phyloP scores from a whole-genome alignment of 2,329 filamentous ascomycete species.

The Bipolaris sorokiniana region DNA sequence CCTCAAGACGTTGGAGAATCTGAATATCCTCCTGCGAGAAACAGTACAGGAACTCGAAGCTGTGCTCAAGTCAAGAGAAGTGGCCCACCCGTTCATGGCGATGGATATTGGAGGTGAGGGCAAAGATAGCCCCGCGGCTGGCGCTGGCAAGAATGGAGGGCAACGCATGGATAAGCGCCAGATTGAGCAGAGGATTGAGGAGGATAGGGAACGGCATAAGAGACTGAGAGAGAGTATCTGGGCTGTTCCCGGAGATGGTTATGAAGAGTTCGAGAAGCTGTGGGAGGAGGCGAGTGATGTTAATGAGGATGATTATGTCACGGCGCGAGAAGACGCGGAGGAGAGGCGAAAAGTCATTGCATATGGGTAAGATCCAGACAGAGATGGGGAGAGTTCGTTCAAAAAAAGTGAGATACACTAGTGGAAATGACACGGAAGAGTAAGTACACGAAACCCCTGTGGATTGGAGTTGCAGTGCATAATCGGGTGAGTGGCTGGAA shows the following conservation, averaged over 20 bases:
- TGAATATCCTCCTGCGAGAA: constrained; percentile 74
- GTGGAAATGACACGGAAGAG: not conserved
- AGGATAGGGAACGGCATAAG: constrained; percentile 95
- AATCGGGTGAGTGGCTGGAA: not conserved
- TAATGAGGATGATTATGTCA: constrained; percentile 82
- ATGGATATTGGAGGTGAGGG: not conserved
- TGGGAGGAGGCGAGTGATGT: constrained; percentile 89
- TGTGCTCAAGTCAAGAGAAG: constrained; percentile 78
- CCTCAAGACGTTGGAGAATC: constrained; percentile 71
- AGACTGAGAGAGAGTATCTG: constrained; percentile 89
- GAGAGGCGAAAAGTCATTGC: constrained; percentile 59
- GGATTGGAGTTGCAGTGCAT: not conserved
- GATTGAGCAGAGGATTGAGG: constrained; percentile 94
- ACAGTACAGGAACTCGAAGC: constrained; percentile 82
- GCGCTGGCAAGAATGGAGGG: constrained; percentile 41
- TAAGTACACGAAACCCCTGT: not conserved
- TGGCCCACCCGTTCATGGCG: constrained; percentile 38
- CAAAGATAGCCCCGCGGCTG: constrained; percentile 22
- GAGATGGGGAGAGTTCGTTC: not conserved
- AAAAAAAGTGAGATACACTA: not conserved
- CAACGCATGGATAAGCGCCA: constrained; percentile 78
- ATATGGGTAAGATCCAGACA: constrained; percentile 32
- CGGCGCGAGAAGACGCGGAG: constrained; percentile 74
- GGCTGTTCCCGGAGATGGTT: constrained; percentile 72
- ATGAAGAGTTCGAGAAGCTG: constrained; percentile 75